These are phyloP conservation scores for Colletotrichum eremochloae DNA, from an alignment of 2,329 filamentous ascomycete species.

Conservation along the genomic window DNA sequence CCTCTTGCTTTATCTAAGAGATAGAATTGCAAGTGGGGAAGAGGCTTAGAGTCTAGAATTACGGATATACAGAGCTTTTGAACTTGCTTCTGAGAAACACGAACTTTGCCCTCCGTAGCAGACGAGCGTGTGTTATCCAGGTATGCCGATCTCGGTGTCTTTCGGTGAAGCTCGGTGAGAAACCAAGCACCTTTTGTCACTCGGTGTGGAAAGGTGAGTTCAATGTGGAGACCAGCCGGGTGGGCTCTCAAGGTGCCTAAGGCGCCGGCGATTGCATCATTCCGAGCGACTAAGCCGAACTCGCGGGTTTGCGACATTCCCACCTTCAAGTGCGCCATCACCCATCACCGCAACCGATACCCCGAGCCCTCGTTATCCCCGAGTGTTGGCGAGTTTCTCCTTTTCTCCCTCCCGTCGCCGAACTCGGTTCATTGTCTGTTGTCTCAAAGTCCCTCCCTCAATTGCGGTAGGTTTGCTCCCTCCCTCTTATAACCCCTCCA, in stretches of 20 bases:
- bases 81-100: too few species aligned
- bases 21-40: too few species aligned
- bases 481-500: background rate
- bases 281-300: conserved; percentile 33
- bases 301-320: conserved; percentile 32
- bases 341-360: background rate
- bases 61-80: too few species aligned
- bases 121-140: too few species aligned
- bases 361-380: background rate
- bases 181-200: background rate
- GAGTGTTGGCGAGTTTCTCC: background rate
- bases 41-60: too few species aligned
- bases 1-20: too few species aligned
- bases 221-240: conserved; percentile 15
- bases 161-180: background rate
- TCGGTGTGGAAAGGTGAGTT: background rate
- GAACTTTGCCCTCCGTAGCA: too few species aligned
- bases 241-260: conserved; percentile 38
- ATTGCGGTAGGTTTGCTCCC: conserved; percentile 12
- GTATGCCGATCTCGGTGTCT: background rate
- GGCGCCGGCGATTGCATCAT: conserved; percentile 41
- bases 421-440: background rate
- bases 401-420: background rate
- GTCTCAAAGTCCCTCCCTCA: background rate
- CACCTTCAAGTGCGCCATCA: conserved; percentile 18